Base-by-base conservation (phyloP, 495 filamentous ascomycete genomes). In the Aspergillus carlsbadensis region DNA sequence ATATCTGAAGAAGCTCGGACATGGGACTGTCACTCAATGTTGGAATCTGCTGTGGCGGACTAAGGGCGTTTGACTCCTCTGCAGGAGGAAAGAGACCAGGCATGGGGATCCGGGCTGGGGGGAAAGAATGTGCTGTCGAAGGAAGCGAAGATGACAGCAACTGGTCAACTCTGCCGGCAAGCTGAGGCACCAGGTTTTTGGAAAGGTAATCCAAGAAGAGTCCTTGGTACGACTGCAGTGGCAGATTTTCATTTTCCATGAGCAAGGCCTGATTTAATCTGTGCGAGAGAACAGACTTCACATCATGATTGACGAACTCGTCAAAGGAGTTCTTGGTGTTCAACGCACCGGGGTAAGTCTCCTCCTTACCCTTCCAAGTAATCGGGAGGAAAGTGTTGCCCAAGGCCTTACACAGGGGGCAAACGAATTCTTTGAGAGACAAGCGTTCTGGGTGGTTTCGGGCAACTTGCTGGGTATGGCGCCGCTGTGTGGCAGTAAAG, bases 381-480 rank as follows among this genome's bases (percentile, higher is more conserved):
- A 98, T 92, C 2, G 95, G 95, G 29, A 99, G 71, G 75, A 99
- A 98, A 7, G 90, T 82, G 65, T 99, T 99, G 2, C 95, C 94
- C 7, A 98, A 80, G 1, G 95, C 95, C 71, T 98, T 99, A 76
- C 94, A 99, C 11, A 99, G 79, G n/a, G 94, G 94, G 61, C 94
- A 99, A 22, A 96, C 88, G 62, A 98, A 99, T 58, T 99, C 94
- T 40, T 94, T 87, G 20, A 81, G 72, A 13, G 79, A 71, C 1
- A 89, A 74, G 44, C 83, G 79, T 67, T 98, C 95, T 0, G 94
- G 94, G 62, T 96, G 92, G 56, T 94, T 87, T 5, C 94, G 83
- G 14, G 95, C 92, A 67, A 98, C 94, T 63, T 98, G 94, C 60
- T 91, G 89, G 34, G 77, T 82, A 59, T 99, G 95, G 42, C 94